A percentile compares a stretch with the other conserved stretches of the same genome.
Conservation (phyloP, 495 filamentous ascomycete species). For the Aspergillus saccharolyticus region DNA sequence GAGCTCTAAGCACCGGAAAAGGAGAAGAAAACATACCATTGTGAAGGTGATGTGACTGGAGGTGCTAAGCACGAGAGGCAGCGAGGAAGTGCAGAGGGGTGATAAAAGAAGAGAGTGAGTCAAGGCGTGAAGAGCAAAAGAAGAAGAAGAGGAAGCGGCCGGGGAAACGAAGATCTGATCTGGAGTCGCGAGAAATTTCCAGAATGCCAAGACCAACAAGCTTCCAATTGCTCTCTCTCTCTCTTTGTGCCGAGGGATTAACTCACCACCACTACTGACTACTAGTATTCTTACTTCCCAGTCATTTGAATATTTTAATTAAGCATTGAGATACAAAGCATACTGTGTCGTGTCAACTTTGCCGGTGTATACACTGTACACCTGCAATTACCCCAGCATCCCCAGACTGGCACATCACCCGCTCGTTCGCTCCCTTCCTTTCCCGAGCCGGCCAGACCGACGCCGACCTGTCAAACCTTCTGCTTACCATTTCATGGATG, state of each 20-base stretch:
- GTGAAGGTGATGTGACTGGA: slow-evolving; percentile 13
- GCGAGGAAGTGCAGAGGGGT: slow-evolving; percentile 2
- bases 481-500: too few relatives aligned
- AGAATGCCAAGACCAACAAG: slow-evolving; percentile 48
- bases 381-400: neutral
- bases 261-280: neutral
- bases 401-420: neutral
- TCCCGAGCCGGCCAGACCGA: neutral
- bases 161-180: slow-evolving; percentile 36
- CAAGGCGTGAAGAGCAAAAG: slow-evolving; percentile 25
- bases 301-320: neutral
- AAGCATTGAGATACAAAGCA: neutral
- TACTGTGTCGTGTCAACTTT: neutral
- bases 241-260: slow-evolving; percentile 30
- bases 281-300: neutral
- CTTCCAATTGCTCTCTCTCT: slow-evolving; percentile 12
- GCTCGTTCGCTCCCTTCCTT: neutral
- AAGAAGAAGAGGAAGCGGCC: slow-evolving; percentile 27
- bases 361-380: neutral
- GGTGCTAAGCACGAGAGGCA: neutral
- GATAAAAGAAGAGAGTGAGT: slow-evolving; percentile 20
- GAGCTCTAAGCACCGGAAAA: neutral
- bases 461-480: neutral
- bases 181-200: slow-evolving; percentile 49
- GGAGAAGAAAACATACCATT: slow-evolving; percentile 25